Evolutionary conservation across 2,329 filamentous ascomycete genomes (phyloP).

Genomic region (Trichophyton simii): DNA sequence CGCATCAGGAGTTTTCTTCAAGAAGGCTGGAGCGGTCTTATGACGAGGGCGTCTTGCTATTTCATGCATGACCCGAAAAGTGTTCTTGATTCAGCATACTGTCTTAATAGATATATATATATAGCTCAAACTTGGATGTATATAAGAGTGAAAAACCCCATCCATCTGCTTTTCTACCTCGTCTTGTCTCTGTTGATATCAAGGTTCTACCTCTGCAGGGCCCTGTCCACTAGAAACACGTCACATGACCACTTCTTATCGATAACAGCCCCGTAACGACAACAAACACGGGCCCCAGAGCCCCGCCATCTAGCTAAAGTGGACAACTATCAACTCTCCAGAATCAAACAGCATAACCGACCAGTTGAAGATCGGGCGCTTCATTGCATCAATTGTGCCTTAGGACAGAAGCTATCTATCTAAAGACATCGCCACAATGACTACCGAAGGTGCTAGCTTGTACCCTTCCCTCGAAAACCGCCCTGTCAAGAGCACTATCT

Average conservation of each 20-base stretch:
- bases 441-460: conserved; percentile 11
- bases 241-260: not conserved
- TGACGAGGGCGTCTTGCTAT: not conserved
- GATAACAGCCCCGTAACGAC: not conserved
- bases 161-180: not conserved
- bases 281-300: not conserved
- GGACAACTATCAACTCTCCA: not conserved
- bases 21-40: not conserved
- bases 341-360: not conserved
- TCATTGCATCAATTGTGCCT: not conserved
- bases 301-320: not conserved
- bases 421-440: not conserved
- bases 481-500: conserved; percentile 82
- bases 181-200: not conserved
- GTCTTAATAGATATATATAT: not conserved
- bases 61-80: not conserved
- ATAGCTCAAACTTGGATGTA: not conserved
- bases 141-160: not conserved
- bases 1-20: not conserved
- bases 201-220: not conserved
- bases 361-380: not conserved
- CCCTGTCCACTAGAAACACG: no score
- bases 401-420: no score
- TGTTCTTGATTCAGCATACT: not conserved
- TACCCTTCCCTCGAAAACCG: conserved; percentile 71